These are phyloP conservation scores for Sporobolus alterniflorus DNA, from an alignment of 202 grass and related monocot species.

Conservation along the genomic window DNA sequence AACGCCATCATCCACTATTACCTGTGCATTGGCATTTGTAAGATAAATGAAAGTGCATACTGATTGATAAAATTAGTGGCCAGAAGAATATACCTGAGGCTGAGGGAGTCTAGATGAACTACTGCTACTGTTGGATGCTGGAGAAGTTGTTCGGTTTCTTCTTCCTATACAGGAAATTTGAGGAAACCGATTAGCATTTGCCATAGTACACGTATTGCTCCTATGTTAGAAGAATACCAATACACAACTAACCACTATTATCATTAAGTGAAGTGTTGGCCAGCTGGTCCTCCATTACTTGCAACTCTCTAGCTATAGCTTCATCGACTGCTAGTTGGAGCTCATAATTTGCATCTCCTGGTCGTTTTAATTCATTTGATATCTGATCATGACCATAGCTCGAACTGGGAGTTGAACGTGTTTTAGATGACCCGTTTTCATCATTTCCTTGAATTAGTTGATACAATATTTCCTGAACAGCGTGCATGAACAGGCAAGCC, in stretches of 20 bases:
- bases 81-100: slow-evolving; percentile 54
- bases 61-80: slow-evolving; percentile 9
- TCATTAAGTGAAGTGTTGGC: slow-evolving; percentile 43
- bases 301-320: slow-evolving; percentile 81
- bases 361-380: slow-evolving; percentile 21
- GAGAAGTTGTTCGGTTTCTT: slow-evolving; percentile 40
- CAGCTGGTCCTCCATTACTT: slow-evolving; percentile 75
- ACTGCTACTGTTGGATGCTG: slow-evolving; percentile 25
- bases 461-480: slow-evolving; percentile 78
- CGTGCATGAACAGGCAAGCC: slow-evolving; percentile 1
- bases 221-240: not conserved
- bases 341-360: slow-evolving; percentile 31
- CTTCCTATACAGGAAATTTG: slow-evolving; percentile 54
- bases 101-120: slow-evolving; percentile 43
- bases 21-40: slow-evolving; percentile 42
- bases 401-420: slow-evolving; percentile 44
- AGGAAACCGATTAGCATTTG: slow-evolving; percentile 24
- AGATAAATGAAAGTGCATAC: slow-evolving; percentile 28
- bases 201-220: not conserved
- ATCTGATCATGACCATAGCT: slow-evolving; percentile 27
- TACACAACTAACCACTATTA: slow-evolving; percentile 39
- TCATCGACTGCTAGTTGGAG: slow-evolving; percentile 72
- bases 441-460: slow-evolving; percentile 71
- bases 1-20: slow-evolving; percentile 56
- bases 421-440: slow-evolving; percentile 36